Evolutionary conservation across 495 filamentous ascomycete genomes (phyloP), one percentile per base, ranked within the genome.

Genomic region (Usnea hakonensis): DNA sequence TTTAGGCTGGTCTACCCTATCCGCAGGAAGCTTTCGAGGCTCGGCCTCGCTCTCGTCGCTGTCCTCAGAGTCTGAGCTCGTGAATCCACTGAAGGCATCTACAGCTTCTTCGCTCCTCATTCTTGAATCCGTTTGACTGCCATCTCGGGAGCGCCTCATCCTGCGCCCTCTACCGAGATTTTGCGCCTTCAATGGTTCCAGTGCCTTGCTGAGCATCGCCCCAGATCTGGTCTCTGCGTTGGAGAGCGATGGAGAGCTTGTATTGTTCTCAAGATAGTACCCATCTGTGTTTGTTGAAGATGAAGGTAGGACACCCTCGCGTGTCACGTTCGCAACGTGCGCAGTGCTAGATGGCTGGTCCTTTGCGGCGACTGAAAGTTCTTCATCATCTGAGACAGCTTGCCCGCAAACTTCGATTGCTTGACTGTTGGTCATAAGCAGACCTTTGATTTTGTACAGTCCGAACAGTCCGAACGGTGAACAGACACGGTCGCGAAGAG

Each of bases 361-460:
- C 23, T 6, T 36, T 30, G 32, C 11, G n/a, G 0, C 21, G 21
- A 0, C 17, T 14, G 17, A 14, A n/a, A 30, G 32, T n/a, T 30
- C 56, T 32, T 59, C 57, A 30, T 48, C 28, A 46, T 28, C 41
- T 11, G 41, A 41, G 9, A 30, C 40, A 16, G 36, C 16, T 11
- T 23, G 17, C 33, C 57, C 57, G 30, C 41, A 59, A 3, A 23
- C n/a, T 16, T 59, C 43, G 23, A 59, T 59, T 5, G 26, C 57
- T 10, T 48, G 41, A 46, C 23, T 17, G 14, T 59, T 59, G 41
- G 28, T 59, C 7, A n/a, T 59, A 26, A 36, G 26, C 30, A 48
- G 7, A 8, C 30, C 9, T 10, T 26, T 48, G 6, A 48, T 7
- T 5, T 36, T 50, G 9, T 59, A 43, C 26, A 23, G 16, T 37